Conservation (phyloP, 1,284 basidiomycete genomes). For the Termitomyces sp. region DNA sequence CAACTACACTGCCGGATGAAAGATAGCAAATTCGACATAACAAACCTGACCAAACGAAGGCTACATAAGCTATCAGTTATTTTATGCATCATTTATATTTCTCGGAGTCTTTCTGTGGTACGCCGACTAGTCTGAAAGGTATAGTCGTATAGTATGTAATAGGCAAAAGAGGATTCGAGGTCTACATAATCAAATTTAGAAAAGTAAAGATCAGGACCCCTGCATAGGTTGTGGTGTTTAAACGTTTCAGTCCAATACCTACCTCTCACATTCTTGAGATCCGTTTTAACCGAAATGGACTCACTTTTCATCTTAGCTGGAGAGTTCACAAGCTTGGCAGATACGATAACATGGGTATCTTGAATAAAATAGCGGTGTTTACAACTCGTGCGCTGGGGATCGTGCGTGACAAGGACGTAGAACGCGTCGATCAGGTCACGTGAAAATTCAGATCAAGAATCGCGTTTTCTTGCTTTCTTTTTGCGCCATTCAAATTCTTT, state of each 20-base stretch:
- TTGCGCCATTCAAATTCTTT: neutral
- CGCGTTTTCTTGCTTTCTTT: neutral
- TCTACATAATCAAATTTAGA: no score
- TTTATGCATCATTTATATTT: no score
- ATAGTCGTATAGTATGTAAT: neutral
- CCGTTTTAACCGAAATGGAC: no score
- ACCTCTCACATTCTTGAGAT: no score
- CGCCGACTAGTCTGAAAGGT: neutral
- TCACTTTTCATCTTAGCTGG: no score
- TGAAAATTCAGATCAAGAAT: neutral
- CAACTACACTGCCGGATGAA: neutral
- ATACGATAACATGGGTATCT: neutral
- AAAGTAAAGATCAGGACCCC: neutral
- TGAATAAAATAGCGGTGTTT: neutral
- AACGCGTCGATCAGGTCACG: neutral
- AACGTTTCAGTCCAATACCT: no score
- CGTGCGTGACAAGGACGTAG: neutral
- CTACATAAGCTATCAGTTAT: neutral
- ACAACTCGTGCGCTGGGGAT: neutral
- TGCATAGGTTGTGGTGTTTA: neutral
- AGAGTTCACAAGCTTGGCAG: no score
- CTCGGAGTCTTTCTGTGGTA: neutral
- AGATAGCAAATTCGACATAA: neutral
- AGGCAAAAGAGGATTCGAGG: neutral
- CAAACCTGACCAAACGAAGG: neutral